Percentiles rank a stretch among this genome's conserved stretches.
Evolutionary conservation across 192 early-diverging fungal genomes (phyloP).

Genomic region (Thamnidium elegans): DNA sequence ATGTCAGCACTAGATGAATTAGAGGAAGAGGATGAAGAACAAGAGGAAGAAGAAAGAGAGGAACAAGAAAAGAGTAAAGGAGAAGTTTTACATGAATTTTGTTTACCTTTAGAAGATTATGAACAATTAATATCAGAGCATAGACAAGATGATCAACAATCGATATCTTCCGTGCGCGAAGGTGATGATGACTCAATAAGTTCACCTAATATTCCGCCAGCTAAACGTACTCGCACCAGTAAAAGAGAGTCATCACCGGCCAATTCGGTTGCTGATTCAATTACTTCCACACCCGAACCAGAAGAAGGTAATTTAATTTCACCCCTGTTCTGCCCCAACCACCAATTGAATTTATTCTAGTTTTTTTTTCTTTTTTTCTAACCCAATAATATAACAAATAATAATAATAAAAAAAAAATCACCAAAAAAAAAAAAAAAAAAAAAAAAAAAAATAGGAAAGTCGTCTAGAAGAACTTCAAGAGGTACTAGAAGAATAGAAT

Average conservation of each 20-base stretch:
- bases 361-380: too few relatives aligned
- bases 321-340: too few relatives aligned
- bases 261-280: conserved; percentile 41
- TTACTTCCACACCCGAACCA: conserved; percentile 49
- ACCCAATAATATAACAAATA: too few relatives aligned
- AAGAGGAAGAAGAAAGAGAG: conserved; percentile 31
- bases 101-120: conserved; percentile 44
- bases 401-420: too few relatives aligned
- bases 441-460: conserved; percentile 12
- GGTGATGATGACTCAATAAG: conserved; percentile 4
- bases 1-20: conserved; percentile 47
- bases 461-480: conserved; percentile 18
- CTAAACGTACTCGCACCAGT: conserved; percentile 34
- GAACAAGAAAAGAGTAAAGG: conserved; percentile 34
- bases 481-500: conserved; percentile 18
- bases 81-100: conserved; percentile 39
- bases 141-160: conserved; percentile 34
- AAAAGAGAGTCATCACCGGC: conserved; percentile 47
- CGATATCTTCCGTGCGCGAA: conserved; percentile 5
- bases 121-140: conserved; percentile 48
- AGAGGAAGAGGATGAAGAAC: conserved; percentile 42
- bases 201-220: conserved; percentile 33
- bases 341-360: too few relatives aligned
- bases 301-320: conserved; percentile 41
- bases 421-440: neutral